These are phyloP conservation scores for Colletotrichum scovillei DNA, from an alignment of 2,329 filamentous ascomycete species.

Conservation along the genomic window DNA sequence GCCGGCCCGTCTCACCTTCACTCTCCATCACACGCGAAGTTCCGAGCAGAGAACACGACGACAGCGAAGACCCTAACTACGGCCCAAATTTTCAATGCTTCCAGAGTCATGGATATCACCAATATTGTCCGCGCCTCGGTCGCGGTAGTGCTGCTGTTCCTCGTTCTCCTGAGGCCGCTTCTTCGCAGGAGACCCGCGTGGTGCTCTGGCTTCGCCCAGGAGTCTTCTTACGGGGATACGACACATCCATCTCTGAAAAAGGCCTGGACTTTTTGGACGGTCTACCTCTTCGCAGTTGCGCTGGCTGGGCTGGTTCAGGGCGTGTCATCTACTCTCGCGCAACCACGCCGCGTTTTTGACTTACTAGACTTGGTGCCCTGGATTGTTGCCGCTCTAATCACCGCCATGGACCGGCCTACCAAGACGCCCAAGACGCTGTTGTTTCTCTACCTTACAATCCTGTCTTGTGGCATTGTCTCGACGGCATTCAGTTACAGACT, in stretches of 20 bases:
- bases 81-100: not conserved
- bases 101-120: conserved; percentile 6
- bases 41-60: not conserved
- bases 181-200: conserved; percentile 50
- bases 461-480: conserved; percentile 45
- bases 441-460: conserved; percentile 49
- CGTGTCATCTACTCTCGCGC: conserved; percentile 43
- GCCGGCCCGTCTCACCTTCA: conserved; percentile 2
- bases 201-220: conserved; percentile 56
- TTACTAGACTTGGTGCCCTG: conserved; percentile 54
- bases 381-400: conserved; percentile 50
- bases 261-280: conserved; percentile 53
- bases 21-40: not conserved
- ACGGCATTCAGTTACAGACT: conserved; percentile 40
- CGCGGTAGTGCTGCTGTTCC: conserved; percentile 43
- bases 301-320: conserved; percentile 49
- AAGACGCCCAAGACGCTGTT: conserved; percentile 55
- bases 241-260: conserved; percentile 35
- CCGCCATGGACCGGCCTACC: conserved; percentile 50
- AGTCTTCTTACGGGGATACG: conserved; percentile 41
- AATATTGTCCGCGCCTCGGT: conserved; percentile 45
- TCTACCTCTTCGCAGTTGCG: conserved; percentile 47
- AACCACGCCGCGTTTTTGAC: conserved; percentile 40
- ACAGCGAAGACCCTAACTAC: not conserved
- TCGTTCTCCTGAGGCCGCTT: conserved; percentile 41